Base-by-base conservation (phyloP, 1,284 basidiomycete genomes). In the Stygiomarasmius scandens region DNA sequence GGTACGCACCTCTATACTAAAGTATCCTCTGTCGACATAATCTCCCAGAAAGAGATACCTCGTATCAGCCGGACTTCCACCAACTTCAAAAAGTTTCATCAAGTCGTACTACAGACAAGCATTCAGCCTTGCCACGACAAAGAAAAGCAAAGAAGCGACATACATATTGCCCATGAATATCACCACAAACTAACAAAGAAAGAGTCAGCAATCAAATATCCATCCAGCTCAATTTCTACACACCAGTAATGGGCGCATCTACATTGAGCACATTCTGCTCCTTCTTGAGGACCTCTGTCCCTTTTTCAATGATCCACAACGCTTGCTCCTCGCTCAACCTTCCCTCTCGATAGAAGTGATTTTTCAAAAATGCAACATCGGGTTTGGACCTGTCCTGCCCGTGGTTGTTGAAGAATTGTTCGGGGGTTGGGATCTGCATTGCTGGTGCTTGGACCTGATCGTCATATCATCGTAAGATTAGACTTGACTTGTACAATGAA, bases 341-440 rank as follows among this genome's bases (percentile, higher is more conserved):
- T 0, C 96, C 96, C 74, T 98, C 96, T 55, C 96, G 88, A 74
- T 98, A 98, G 71, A 99, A 98, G 76, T 99, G 96, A 68, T 98
- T 98, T 82, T 99, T 99, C 62, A 99, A 82, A 75, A 96, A 99
- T 32, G 93, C 95, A 67, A 98, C 84, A 74, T 98, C 93, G n/a
- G 94, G 95, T 72, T 95, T 96, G 36, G 87, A 82, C 49, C 84
- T 85, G 75, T 95, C 92, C 64, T 86, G 85, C 62, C 86, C 84
- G 49, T 71, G 70, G 56, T 69, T 70, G 58, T 89, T 89, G 77
- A 89, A 96, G 83, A 98, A 98, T 73, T 99, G 94, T 61, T 92
- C 93, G 67, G 93, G 88, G 2, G 95, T 95, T 0, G 96, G 96
- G 56, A 90, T 84, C 63, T 82, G 83, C 89, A 97, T 96, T 54